Evolutionary conservation across 176 grass and related monocot genomes (phyloP).

Genomic region (Oryza longistaminata): DNA sequence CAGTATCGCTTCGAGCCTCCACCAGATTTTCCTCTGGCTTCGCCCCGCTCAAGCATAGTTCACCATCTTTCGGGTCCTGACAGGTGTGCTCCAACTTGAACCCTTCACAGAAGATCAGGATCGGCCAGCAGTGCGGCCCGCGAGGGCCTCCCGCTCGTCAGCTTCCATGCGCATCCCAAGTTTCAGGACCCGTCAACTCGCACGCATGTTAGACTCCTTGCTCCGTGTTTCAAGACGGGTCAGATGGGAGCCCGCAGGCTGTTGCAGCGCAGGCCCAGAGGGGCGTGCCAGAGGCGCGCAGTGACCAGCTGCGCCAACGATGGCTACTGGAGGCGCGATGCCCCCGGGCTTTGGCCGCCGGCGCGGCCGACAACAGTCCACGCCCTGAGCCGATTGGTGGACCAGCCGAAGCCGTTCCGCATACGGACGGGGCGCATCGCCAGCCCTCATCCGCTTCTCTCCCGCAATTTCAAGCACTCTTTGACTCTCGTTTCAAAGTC

Average conservation of each 20-base stretch:
- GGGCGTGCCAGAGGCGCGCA: slow-evolving; percentile 23
- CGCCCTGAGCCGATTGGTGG: too few species aligned
- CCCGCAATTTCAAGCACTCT: too few species aligned
- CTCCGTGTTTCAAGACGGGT: slow-evolving; percentile 84
- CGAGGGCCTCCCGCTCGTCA: slow-evolving; percentile 12
- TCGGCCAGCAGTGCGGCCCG: slow-evolving; percentile 44
- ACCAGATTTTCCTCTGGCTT: slow-evolving; percentile 56
- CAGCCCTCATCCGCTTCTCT: too few species aligned
- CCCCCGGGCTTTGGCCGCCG: too few species aligned
- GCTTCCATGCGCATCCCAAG: slow-evolving; percentile 23
- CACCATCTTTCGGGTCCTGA: slow-evolving; percentile 84
- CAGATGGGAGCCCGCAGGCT: slow-evolving; percentile 41
- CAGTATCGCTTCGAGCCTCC: not conserved
- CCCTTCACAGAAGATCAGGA: slow-evolving; percentile 69
- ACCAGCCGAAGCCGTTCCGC: too few species aligned
- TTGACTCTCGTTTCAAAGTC: too few species aligned
- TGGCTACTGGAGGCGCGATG: too few species aligned
- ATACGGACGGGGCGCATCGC: too few species aligned
- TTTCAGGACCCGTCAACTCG: slow-evolving; percentile 30
- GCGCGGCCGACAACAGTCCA: too few species aligned
- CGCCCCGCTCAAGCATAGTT: slow-evolving; percentile 70
- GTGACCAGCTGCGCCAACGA: too few species aligned
- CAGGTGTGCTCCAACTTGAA: slow-evolving; percentile 75
- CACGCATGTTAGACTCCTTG: slow-evolving; percentile 60
- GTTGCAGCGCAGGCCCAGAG: not conserved